Evolutionary conservation across 1,284 basidiomycete species (phyloP).

Genomic region (Blastosporella zonata): DNA sequence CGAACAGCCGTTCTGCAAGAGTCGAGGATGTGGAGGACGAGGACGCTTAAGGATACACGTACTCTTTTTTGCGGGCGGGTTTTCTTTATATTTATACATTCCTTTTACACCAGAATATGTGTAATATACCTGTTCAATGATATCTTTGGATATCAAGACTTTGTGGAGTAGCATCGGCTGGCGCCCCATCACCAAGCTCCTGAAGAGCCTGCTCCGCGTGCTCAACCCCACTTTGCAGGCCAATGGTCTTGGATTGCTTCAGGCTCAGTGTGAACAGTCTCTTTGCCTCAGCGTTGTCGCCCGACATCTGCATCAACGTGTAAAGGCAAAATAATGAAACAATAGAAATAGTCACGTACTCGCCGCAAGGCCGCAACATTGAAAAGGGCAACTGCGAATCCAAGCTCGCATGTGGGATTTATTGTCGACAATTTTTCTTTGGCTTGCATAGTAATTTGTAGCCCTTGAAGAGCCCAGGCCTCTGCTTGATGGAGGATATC

Average conservation of each 20-base stretch:
- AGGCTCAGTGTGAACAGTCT: slow-evolving; percentile 44
- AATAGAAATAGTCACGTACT: slow-evolving; percentile 24
- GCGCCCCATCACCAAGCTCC: slow-evolving; percentile 32
- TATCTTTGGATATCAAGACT: not conserved
- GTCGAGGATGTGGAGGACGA: slow-evolving; percentile 61
- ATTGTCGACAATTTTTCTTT: slow-evolving; percentile 27
- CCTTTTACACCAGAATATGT: not conserved
- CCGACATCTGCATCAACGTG: slow-evolving; percentile 42
- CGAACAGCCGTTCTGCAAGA: slow-evolving; percentile 56
- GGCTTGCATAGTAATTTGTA: slow-evolving; percentile 44
- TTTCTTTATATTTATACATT: slow-evolving; percentile 12
- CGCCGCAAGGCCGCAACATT: slow-evolving; percentile 52
- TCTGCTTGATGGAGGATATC: slow-evolving; percentile 55
- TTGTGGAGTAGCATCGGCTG: not conserved
- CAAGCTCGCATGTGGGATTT: slow-evolving; percentile 49
- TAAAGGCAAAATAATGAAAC: not conserved
- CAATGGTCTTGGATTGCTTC: slow-evolving; percentile 46
- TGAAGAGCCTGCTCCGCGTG: slow-evolving; percentile 47
- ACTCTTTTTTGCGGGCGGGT: not conserved
- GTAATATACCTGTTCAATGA: not conserved
- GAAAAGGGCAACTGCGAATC: slow-evolving; percentile 57
- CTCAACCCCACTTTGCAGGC: slow-evolving; percentile 48
- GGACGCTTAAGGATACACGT: slow-evolving; percentile 32
- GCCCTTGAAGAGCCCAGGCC: slow-evolving; percentile 56
- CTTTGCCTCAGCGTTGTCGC: slow-evolving; percentile 43